Evolutionary conservation across 169 alveolate genomes (phyloP).

Genomic region (Theileria parva): DNA sequence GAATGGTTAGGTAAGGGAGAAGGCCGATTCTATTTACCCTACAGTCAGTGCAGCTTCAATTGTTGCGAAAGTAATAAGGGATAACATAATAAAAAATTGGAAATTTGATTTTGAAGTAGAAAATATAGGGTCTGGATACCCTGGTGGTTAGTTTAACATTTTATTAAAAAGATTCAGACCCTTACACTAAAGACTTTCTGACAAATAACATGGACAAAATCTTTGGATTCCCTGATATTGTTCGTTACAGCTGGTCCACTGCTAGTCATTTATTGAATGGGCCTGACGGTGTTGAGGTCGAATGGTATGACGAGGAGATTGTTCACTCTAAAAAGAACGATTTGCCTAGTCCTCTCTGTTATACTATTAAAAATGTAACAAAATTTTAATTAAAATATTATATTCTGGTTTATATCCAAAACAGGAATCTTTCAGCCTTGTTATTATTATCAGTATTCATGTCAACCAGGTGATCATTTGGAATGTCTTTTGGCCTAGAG

Average conservation of each 20-base stretch:
- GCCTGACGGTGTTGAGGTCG: conserved; percentile 61
- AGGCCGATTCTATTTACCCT: conserved; percentile 94
- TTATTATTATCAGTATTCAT: conserved; percentile 13
- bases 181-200: conserved; percentile 88
- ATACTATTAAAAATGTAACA: conserved; percentile 1
- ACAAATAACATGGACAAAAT: conserved; percentile 83
- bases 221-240: conserved; percentile 92
- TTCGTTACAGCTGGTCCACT: conserved; percentile 87
- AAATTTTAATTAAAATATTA: conserved; percentile 12
- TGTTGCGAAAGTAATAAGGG: conserved; percentile 96
- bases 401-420: conserved; percentile 51
- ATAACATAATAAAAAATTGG: conserved; percentile 76
- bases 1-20: conserved; percentile 74
- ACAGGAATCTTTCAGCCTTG: conserved; percentile 37
- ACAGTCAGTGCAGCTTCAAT: conserved; percentile 98
- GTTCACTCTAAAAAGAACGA: background rate
- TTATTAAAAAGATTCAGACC: conserved; percentile 75
- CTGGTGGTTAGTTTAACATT: conserved; percentile 72
- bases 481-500: conserved; percentile 30
- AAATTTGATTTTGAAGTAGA: conserved; percentile 33
- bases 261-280: conserved; percentile 77
- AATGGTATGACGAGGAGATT: conserved; percentile 78
- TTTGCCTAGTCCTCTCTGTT: conserved; percentile 27
- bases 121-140: conserved; percentile 78
- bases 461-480: conserved; percentile 44